Base-by-base conservation (phyloP, 768 basidiomycete genomes). In the Kwoniella bestiolae region DNA sequence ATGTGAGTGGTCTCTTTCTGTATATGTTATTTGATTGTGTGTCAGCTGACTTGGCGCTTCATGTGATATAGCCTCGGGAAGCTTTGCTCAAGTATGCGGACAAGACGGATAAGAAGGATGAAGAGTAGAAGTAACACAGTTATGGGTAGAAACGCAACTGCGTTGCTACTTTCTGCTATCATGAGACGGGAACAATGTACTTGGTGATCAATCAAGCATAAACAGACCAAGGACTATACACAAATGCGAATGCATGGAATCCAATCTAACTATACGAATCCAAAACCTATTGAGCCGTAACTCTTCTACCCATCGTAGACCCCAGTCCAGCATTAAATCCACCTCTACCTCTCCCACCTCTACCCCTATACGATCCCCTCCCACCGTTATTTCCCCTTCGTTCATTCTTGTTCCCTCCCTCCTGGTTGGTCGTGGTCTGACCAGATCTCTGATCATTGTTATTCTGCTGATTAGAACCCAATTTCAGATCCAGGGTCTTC, bases 41-140 rank as follows among this genome's bases (percentile, higher is more conserved):
- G 28, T 14, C 38, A 62, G 59, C 61, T 49, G 41, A 32, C 46
- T 4, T n/a, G n/a, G n/a, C n/a, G n/a, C n/a, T n/a, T n/a, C n/a
- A n/a, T n/a, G n/a, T n/a, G n/a, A n/a, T 52, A 25, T 82, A 98
- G 95, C 96, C 96, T 46, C 90, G 96, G 67, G 94, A 96, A 83
- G 96, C 96, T 3, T 83, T 99, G 61, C 90, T 98, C 85, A 92
- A 89, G 82, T 97, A 94, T 73, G 96, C 96, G 34, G 83, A 89
- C 18, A 79, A 82, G 63, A 88, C 89, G 67, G 89, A 91, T 65
- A 85, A 80, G 61, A 85, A 80, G 61, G 83, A 85, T 69, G 83
- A 85, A 72, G 83, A 85, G 58, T 85, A 86, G 70, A n/a, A 25
- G 26, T 1, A 0, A 34, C 29, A 2, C n/a, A 11, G 2, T 12